These are phyloP conservation scores for Mariannaea elegans DNA, from an alignment of 2,329 filamentous ascomycete genomes.

Conservation along the genomic window DNA sequence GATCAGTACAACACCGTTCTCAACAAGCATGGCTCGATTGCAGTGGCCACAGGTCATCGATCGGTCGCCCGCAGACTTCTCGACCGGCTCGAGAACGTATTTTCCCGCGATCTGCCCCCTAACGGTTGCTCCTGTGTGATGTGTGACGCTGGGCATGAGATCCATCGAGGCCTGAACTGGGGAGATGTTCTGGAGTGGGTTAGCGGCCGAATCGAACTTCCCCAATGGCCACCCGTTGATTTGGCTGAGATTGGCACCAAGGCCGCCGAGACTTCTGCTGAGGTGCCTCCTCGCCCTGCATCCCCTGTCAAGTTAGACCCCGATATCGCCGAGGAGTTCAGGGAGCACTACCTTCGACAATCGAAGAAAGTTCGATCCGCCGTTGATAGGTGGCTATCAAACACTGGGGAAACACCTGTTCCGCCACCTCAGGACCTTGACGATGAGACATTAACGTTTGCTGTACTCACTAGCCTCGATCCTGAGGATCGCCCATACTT, in stretches of 20 bases:
- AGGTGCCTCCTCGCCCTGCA: constrained; percentile 64
- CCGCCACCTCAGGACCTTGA: constrained; percentile 89
- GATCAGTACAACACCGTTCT: constrained; percentile 88
- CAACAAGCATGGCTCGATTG: constrained; percentile 84
- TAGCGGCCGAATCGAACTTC: constrained; percentile 85
- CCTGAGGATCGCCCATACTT: constrained; percentile 81
- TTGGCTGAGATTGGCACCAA: constrained; percentile 70
- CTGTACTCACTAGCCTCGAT: constrained; percentile 88
- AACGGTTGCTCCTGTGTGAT: constrained; percentile 88
- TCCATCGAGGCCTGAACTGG: constrained; percentile 84
- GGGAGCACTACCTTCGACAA: constrained; percentile 90
- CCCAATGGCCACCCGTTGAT: constrained; percentile 88
- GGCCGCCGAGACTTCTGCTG: constrained; percentile 68
- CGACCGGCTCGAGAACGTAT: constrained; percentile 92
- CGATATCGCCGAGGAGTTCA: constrained; percentile 92
- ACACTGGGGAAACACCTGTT: constrained; percentile 76
- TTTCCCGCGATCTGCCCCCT: constrained; percentile 88
- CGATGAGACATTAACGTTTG: constrained; percentile 92
- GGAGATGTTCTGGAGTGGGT: constrained; percentile 95
- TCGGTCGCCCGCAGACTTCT: constrained; percentile 91
- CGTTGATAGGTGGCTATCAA: constrained; percentile 89
- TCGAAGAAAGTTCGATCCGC: constrained; percentile 92
- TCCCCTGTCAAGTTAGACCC: constrained; percentile 83
- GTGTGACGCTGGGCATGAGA: constrained; percentile 71
- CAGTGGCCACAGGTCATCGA: constrained; percentile 93